Conservation (phyloP, 2,329 filamentous ascomycete species). For the Microsporum ferrugineum region DNA sequence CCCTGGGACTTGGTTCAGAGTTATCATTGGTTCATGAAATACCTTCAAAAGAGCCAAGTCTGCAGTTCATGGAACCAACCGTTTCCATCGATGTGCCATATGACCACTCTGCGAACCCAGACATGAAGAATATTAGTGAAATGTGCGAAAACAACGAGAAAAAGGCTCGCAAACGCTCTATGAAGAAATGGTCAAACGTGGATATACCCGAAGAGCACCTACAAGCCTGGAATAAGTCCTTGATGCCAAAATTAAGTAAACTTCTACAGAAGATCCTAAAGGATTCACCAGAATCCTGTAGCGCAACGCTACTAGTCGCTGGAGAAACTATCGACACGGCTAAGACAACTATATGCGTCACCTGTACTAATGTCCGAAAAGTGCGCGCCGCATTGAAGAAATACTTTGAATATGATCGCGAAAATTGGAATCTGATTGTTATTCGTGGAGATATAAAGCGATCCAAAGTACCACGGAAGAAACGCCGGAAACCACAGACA, state of each 20-base stretch:
- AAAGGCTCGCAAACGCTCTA: conserved; percentile 28
- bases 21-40: conserved; percentile 10
- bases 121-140: conserved; percentile 12
- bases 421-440: conserved; percentile 49
- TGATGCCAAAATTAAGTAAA: conserved; percentile 47
- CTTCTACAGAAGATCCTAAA: conserved; percentile 48
- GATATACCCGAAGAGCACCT: conserved; percentile 46
- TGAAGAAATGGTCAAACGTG: conserved; percentile 37
- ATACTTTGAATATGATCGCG: conserved; percentile 46
- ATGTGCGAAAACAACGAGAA: conserved; percentile 21
- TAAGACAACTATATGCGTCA: conserved; percentile 51
- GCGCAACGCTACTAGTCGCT: conserved; percentile 49
- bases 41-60: conserved; percentile 10
- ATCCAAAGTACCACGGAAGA: conserved; percentile 41
- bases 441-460: conserved; percentile 47
- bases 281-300: conserved; percentile 50
- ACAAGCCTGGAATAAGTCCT: conserved; percentile 47
- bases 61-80: conserved; percentile 7
- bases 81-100: conserved; percentile 12
- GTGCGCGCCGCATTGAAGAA: conserved; percentile 48
- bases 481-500: conserved; percentile 29
- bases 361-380: conserved; percentile 48
- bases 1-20: conserved; percentile 25
- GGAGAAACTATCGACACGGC: conserved; percentile 47
- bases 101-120: conserved; percentile 18